These are phyloP conservation scores for Nicotiana attenuata DNA, from an alignment of 257 asterid genomes.

Conservation along the genomic window DNA sequence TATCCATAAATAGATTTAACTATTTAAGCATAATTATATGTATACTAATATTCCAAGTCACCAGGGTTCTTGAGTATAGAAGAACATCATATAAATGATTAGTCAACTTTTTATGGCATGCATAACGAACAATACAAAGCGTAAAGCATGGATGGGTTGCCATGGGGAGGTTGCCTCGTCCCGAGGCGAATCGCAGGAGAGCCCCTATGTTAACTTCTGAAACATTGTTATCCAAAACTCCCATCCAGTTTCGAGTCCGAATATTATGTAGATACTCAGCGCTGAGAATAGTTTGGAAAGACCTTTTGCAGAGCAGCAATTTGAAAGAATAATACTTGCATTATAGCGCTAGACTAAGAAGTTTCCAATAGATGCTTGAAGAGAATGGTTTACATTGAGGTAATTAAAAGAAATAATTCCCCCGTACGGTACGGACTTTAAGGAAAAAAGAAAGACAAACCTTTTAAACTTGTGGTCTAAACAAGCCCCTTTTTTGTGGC, in stretches of 20 bases:
- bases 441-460: not conserved
- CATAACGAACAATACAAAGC: not conserved
- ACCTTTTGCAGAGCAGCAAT: not conserved
- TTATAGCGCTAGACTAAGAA: not conserved
- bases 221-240: not conserved
- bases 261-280: not conserved
- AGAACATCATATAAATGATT: not conserved
- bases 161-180: not conserved
- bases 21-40: not conserved
- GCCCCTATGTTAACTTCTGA: not conserved
- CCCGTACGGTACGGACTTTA: too few relatives aligned
- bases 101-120: not conserved
- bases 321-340: not conserved
- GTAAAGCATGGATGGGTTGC: not conserved
- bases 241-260: not conserved
- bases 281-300: not conserved
- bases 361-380: not conserved
- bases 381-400: not conserved
- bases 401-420: not conserved
- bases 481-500: not conserved
- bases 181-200: not conserved
- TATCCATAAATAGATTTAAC: not conserved
- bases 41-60: not conserved
- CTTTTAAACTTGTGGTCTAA: not conserved
- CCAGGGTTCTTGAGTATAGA: not conserved